Conservation (phyloP, 345 rosid species). For the Ceriops tagal region DNA sequence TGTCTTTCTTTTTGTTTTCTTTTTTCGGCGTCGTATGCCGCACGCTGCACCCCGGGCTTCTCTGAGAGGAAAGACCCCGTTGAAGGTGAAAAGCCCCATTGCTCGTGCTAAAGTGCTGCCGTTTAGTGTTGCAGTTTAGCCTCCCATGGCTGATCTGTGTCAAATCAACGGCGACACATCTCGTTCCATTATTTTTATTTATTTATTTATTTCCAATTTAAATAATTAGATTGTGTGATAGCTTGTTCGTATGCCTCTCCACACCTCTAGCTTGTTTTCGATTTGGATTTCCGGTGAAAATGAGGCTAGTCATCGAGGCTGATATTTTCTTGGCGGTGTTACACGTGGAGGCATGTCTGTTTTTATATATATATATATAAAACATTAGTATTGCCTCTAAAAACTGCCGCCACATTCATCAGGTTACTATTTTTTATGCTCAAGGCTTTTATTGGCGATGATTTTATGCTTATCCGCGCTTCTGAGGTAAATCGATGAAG, state of each 20-base stretch:
- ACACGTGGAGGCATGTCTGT: constrained; percentile 5
- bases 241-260: constrained; percentile 26
- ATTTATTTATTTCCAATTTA: neutral
- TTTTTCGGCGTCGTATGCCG: neutral
- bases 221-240: too few relatives aligned
- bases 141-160: constrained; percentile 24
- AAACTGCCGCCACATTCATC: neutral
- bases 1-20: neutral
- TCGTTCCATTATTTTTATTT: neutral
- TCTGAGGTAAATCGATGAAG: constrained; percentile 66
- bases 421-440: too few relatives aligned
- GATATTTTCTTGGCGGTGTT: neutral
- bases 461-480: constrained; percentile 74
- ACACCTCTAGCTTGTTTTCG: constrained; percentile 58
- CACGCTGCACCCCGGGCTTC: constrained; percentile 29
- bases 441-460: constrained; percentile 35
- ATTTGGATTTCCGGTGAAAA: constrained; percentile 17
- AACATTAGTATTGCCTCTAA: neutral
- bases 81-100: constrained; percentile 22
- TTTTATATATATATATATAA: too few relatives aligned
- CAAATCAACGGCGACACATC: constrained; percentile 14
- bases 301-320: constrained; percentile 44
- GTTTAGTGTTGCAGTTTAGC: constrained; percentile 28
- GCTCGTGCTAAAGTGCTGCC: constrained; percentile 19
- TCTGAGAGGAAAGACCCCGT: neutral